Evolutionary conservation across 2,329 filamentous ascomycete species (phyloP), one percentile per base, ranked within the genome.

Genomic region (Balansia obtecta): DNA sequence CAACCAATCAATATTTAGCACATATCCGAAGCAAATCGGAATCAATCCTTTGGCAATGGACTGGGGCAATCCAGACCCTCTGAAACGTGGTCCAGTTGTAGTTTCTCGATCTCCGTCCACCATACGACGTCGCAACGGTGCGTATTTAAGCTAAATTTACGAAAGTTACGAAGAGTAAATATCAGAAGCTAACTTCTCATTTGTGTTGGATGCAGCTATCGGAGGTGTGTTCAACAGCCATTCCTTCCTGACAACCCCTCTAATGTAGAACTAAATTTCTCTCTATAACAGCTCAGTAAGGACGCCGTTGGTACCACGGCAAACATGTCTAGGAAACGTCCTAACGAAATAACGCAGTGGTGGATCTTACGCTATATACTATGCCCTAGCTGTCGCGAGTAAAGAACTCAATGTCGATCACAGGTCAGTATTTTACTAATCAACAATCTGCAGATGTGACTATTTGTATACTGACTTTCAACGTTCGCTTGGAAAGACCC

Each of bases 311-410:
- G 38, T 22, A 13, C 8, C 13, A 20, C 46, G 6, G 41, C 18
- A 22, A 4, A 11, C 11, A 15, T 12, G 20, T 1, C 13, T 18
- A 43, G 40, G 18, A 37, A 15, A 7, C 8, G 42, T 9, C 13
- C 20, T 49, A 18, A 49, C 47, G 11, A 37, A 18, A 20, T 4
- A 33, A 38, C 13, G 7, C 43, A 71, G 68, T 39, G 91, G 93
- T 55, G 91, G 93, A 51, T 96, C 89, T 4, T 97, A 98, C 66
- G 89, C 88, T 54, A 91, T 96, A 56, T 97, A 97, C 71, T 89
- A 95, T 63, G 91, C 91, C 20, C 77, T 97, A 30, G 91, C 91
- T 12, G 83, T 97, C 56, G 91, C 91, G 20, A 93, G 88, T 64
- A 90, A 91, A 60, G 86, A 97, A 64, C 78, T 97, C 52, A 81